These are phyloP conservation scores for Aspergillus bridgeri DNA, from an alignment of 495 filamentous ascomycete genomes.

Conservation along the genomic window DNA sequence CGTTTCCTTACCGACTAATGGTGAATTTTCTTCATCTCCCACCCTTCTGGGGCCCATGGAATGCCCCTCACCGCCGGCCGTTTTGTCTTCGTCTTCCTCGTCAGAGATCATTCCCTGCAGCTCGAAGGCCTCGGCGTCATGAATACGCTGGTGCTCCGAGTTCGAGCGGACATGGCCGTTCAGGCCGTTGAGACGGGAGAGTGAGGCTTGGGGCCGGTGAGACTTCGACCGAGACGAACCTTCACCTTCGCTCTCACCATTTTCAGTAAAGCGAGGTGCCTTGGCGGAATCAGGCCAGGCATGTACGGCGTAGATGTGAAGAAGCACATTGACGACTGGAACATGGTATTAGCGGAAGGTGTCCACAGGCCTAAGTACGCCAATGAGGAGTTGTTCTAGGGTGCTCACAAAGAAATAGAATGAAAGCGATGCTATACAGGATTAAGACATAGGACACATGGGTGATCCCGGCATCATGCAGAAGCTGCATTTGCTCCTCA, in stretches of 20 bases:
- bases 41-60: constrained; percentile 28
- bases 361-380: neutral
- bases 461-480: constrained; percentile 68
- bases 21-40: constrained; percentile 35
- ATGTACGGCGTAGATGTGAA: constrained; percentile 73
- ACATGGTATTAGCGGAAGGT: neutral
- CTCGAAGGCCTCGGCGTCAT: constrained; percentile 88
- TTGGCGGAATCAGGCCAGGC: constrained; percentile 47
- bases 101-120: constrained; percentile 87
- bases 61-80: constrained; percentile 4
- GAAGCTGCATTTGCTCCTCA: constrained; percentile 86
- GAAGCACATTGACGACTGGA: constrained; percentile 71
- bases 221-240: constrained; percentile 11
- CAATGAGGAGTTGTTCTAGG: neutral
- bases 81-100: constrained; percentile 48
- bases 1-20: constrained; percentile 29
- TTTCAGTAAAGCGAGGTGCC: constrained; percentile 20
- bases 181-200: constrained; percentile 13
- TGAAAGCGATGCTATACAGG: constrained; percentile 82
- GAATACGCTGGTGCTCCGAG: constrained; percentile 49
- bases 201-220: neutral
- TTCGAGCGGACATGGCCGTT: constrained; percentile 56
- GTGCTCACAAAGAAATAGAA: constrained; percentile 78
- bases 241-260: constrained; percentile 11
- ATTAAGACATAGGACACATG: constrained; percentile 91